Percentiles rank a stretch among this genome's conserved stretches.
Conservation (phyloP, 1,284 basidiomycete genomes). For the Fomes fomentarius region DNA sequence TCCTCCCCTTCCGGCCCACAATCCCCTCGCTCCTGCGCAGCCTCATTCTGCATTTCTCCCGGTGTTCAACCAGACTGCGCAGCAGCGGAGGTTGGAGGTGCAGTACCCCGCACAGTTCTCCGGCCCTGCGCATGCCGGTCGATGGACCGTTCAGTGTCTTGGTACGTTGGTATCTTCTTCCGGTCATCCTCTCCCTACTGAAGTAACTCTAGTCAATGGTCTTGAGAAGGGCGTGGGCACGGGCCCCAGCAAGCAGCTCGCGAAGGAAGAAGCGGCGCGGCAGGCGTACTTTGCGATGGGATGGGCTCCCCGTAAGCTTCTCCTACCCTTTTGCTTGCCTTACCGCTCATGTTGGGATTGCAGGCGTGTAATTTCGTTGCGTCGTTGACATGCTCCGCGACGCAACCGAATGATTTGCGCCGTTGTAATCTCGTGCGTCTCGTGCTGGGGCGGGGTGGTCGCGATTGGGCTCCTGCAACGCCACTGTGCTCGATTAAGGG, state of each 20-base stretch:
- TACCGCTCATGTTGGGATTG: not conserved
- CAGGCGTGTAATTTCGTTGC: not conserved
- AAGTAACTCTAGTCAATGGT: slow-evolving; percentile 58
- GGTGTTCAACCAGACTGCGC: slow-evolving; percentile 71
- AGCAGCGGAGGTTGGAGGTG: slow-evolving; percentile 61
- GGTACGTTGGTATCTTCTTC: slow-evolving; percentile 28
- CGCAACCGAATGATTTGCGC: slow-evolving; percentile 3
- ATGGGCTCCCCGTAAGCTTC: slow-evolving; percentile 49
- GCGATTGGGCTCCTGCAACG: not conserved
- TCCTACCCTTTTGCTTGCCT: not conserved
- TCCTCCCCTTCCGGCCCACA: slow-evolving; percentile 38
- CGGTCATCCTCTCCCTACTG: not conserved
- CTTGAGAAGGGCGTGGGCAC: slow-evolving; percentile 63
- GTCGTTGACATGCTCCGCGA: not conserved
- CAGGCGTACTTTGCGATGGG: slow-evolving; percentile 72
- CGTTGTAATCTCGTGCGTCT: slow-evolving; percentile 6
- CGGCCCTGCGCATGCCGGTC: slow-evolving; percentile 67
- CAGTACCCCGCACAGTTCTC: slow-evolving; percentile 60
- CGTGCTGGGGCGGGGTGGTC: not conserved
- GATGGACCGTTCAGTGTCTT: slow-evolving; percentile 64
- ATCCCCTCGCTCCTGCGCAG: slow-evolving; percentile 61
- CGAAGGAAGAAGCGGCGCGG: slow-evolving; percentile 74
- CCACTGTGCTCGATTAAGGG: not conserved
- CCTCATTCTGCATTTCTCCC: slow-evolving; percentile 64
- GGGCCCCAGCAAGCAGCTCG: slow-evolving; percentile 68